phyloP scores from a whole-genome alignment of 805 yeast genomes.

The Wickerhamia fluorescens region DNA sequence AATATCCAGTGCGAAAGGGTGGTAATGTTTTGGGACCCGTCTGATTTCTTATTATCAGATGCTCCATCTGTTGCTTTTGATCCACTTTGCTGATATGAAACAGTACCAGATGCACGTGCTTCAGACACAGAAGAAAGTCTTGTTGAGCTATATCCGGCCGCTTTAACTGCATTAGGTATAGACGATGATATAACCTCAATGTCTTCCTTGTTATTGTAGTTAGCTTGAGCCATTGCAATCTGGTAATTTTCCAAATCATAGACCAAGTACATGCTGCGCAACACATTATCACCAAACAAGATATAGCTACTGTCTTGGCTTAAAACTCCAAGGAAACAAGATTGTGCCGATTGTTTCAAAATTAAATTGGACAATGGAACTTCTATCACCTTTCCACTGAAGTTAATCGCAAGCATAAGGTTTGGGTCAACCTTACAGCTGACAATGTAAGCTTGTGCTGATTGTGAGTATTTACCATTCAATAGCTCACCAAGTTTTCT shows the following conservation, averaged over 20 bases:
- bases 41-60: too few species aligned
- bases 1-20: too few species aligned
- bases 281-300: constrained; percentile 60
- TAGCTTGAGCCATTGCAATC: constrained; percentile 40
- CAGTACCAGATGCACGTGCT: too few species aligned
- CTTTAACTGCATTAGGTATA: constrained; percentile 48
- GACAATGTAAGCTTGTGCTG: constrained; percentile 39
- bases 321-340: constrained; percentile 14
- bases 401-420: constrained; percentile 37
- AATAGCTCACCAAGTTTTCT: constrained; percentile 27
- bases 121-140: too few species aligned
- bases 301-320: constrained; percentile 10
- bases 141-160: constrained; percentile 40
- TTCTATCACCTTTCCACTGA: constrained; percentile 50
- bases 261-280: constrained; percentile 58
- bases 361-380: constrained; percentile 38
- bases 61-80: too few species aligned
- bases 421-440: constrained; percentile 28
- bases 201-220: constrained; percentile 24
- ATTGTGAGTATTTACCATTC: constrained; percentile 35
- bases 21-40: too few species aligned
- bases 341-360: constrained; percentile 4
- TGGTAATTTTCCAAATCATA: constrained; percentile 53
- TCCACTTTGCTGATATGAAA: too few species aligned
- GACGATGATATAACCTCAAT: constrained; percentile 39